Evolutionary conservation across 768 basidiomycete species (phyloP).

Genomic region (Podaxis mareebaensis): DNA sequence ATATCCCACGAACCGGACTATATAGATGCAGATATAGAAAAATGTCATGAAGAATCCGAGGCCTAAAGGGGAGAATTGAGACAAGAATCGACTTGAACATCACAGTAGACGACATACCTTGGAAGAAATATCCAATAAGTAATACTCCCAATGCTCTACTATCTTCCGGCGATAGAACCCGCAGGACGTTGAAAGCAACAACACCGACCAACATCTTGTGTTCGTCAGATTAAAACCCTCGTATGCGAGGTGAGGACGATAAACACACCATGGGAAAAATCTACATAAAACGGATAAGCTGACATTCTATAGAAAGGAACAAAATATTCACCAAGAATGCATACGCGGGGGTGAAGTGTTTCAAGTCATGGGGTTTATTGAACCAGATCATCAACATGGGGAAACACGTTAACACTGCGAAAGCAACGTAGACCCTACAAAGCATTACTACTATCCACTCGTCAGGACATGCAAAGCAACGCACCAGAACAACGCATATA

Average conservation of each 20-base stretch:
- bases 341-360: conserved; percentile 36
- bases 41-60: conserved; percentile 51
- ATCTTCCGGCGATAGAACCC: conserved; percentile 35
- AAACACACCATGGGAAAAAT: conserved; percentile 37
- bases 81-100: background rate
- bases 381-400: conserved; percentile 54
- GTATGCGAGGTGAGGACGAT: background rate
- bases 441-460: background rate
- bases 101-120: conserved; percentile 28
- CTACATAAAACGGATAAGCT: conserved; percentile 14
- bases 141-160: conserved; percentile 41
- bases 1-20: conserved; percentile 36
- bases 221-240: background rate
- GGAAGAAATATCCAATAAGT: conserved; percentile 47
- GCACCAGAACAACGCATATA: conserved; percentile 48
- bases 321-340: conserved; percentile 35
- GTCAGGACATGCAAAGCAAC: conserved; percentile 5
- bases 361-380: conserved; percentile 45
- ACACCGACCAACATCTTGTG: conserved; percentile 48
- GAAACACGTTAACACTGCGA: conserved; percentile 39
- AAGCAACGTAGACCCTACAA: conserved; percentile 41
- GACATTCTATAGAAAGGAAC: background rate
- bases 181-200: conserved; percentile 43
- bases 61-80: conserved; percentile 23
- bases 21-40: conserved; percentile 51